Evolutionary conservation across 75 land plant genomes (phyloP).

Genomic region (Sequoia sempervirens): DNA sequence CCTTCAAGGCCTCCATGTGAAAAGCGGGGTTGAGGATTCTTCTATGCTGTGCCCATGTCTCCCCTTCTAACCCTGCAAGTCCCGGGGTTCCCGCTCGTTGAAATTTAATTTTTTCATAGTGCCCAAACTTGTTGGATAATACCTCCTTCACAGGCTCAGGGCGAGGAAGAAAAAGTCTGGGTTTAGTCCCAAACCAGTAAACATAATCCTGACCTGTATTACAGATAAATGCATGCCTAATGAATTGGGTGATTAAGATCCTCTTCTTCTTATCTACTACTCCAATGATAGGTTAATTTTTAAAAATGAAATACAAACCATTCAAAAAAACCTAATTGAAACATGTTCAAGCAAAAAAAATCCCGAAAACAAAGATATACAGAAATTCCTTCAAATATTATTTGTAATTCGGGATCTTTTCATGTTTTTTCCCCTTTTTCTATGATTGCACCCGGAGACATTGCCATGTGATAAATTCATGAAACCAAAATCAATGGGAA

Average conservation of each 20-base stretch:
- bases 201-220: slow-evolving; percentile 13
- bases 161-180: slow-evolving; percentile 12
- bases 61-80: slow-evolving; percentile 28
- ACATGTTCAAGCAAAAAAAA: not conserved
- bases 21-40: slow-evolving; percentile 43
- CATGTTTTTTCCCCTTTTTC: too few relatives aligned
- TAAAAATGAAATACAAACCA: too few relatives aligned
- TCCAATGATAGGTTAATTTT: not conserved
- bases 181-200: slow-evolving; percentile 15
- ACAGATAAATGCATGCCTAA: not conserved
- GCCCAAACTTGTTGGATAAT: slow-evolving; percentile 17
- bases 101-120: slow-evolving; percentile 6
- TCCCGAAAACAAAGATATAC: not conserved
- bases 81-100: slow-evolving; percentile 7
- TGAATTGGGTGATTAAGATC: not conserved
- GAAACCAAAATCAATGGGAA: not conserved
- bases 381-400: not conserved
- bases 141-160: slow-evolving; percentile 23
- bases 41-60: slow-evolving; percentile 44
- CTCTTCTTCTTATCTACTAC: not conserved
- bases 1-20: slow-evolving; percentile 42
- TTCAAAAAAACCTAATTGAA: not conserved
- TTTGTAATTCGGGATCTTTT: too few relatives aligned
- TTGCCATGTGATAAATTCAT: not conserved
- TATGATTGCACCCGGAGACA: not conserved